These are phyloP conservation scores for Decorospora gaudefroyi DNA, from an alignment of 2,329 filamentous ascomycete species.

Conservation along the genomic window DNA sequence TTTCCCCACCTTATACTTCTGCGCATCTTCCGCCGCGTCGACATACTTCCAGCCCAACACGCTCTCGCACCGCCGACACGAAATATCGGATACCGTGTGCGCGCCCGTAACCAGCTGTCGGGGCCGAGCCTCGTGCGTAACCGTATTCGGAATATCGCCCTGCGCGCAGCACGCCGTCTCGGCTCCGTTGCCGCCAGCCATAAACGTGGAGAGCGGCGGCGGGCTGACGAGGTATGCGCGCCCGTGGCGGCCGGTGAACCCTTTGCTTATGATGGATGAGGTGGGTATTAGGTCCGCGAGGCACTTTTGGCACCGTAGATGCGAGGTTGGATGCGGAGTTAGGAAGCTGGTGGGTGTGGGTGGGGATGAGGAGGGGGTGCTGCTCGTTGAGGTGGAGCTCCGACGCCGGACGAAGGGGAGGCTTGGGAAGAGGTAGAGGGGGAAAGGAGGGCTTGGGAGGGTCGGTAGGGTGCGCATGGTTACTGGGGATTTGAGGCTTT, in stretches of 20 bases:
- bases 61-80: conserved; percentile 60
- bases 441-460: conserved; percentile 49
- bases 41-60: conserved; percentile 69
- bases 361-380: conserved; percentile 31
- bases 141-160: conserved; percentile 61
- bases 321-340: conserved; percentile 51
- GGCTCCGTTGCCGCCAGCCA: conserved; percentile 6
- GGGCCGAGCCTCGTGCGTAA: conserved; percentile 60
- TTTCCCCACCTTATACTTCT: conserved; percentile 69
- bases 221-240: conserved; percentile 66
- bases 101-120: conserved; percentile 65
- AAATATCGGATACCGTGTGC: conserved; percentile 65
- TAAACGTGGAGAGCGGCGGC: conserved; percentile 37
- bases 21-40: conserved; percentile 63
- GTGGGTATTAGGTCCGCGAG: conserved; percentile 63
- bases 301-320: conserved; percentile 63
- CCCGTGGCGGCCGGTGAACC: conserved; percentile 67
- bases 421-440: conserved; percentile 47
- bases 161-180: conserved; percentile 20
- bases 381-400: conserved; percentile 37
- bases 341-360: conserved; percentile 35
- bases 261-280: conserved; percentile 65
- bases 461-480: conserved; percentile 14
- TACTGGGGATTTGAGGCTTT: not conserved
- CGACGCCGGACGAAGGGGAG: conserved; percentile 50